These are phyloP conservation scores for Pyrenula massariospora DNA, from an alignment of 495 filamentous ascomycete species.

Conservation along the genomic window DNA sequence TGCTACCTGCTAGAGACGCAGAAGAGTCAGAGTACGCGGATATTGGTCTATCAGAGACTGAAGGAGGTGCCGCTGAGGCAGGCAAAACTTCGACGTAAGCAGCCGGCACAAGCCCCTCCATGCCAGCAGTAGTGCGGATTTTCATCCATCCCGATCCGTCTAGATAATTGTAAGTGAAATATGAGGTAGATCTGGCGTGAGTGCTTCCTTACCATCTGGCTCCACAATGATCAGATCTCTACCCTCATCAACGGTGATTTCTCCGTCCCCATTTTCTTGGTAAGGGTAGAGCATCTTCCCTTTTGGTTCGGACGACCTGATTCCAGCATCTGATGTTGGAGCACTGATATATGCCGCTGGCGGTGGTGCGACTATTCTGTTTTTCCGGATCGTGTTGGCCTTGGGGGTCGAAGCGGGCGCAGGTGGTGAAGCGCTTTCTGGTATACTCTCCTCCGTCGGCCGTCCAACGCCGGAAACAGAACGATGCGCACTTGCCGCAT, in stretches of 20 bases:
- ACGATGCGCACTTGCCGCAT: slow-evolving; percentile 65
- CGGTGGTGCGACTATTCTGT: slow-evolving; percentile 75
- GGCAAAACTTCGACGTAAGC: slow-evolving; percentile 57
- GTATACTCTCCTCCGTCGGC: slow-evolving; percentile 29
- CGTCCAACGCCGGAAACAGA: slow-evolving; percentile 47
- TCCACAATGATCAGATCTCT: slow-evolving; percentile 69
- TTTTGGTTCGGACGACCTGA: slow-evolving; percentile 40
- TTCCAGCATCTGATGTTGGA: slow-evolving; percentile 16
- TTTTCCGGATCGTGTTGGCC: slow-evolving; percentile 38
- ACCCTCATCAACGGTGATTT: slow-evolving; percentile 68
- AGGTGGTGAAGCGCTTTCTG: slow-evolving; percentile 27
- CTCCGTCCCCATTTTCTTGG: slow-evolving; percentile 64
- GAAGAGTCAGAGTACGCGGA: slow-evolving; percentile 77
- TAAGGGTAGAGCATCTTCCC: slow-evolving; percentile 88
- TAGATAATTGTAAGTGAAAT: slow-evolving; percentile 17
- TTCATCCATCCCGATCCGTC: slow-evolving; percentile 88
- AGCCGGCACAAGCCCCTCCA: slow-evolving; percentile 77
- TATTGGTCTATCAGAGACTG: slow-evolving; percentile 34
- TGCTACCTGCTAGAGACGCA: slow-evolving; percentile 50
- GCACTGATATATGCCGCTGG: slow-evolving; percentile 66
- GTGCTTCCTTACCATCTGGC: slow-evolving; percentile 60
- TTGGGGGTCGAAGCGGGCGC: slow-evolving; percentile 18
- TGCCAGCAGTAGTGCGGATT: slow-evolving; percentile 48
- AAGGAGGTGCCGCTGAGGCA: slow-evolving; percentile 29
- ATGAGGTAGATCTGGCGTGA: not conserved